phyloP scores from a whole-genome alignment of 2,329 filamentous ascomycete genomes.

The Cercospora sp. region DNA sequence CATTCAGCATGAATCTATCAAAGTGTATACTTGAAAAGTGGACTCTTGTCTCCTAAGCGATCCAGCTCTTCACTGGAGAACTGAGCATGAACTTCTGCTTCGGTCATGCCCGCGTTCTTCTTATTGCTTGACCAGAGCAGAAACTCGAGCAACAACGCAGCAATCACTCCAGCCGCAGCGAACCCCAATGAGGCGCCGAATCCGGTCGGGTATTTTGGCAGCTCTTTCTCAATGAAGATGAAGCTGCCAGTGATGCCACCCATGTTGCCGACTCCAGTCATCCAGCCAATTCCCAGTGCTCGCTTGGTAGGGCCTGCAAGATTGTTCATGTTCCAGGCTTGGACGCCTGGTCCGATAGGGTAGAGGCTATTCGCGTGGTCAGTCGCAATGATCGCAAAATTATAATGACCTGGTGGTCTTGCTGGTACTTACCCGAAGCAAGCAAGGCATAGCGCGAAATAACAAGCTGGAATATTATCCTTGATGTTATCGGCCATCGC shows the following conservation, averaged over 20 bases:
- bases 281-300: conserved; percentile 44
- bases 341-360: conserved; percentile 32
- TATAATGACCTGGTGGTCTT: not conserved
- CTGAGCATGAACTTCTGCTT: not conserved
- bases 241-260: conserved; percentile 46
- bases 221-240: conserved; percentile 42
- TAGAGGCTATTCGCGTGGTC: conserved; percentile 8
- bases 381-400: not conserved
- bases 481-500: conserved; percentile 26
- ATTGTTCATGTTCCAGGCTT: conserved; percentile 37
- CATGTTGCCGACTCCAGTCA: conserved; percentile 44
- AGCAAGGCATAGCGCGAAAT: conserved; percentile 33
- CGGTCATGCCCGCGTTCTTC: not conserved
- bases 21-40: not conserved
- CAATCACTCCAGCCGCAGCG: not conserved
- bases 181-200: conserved; percentile 31
- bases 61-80: not conserved
- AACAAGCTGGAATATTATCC: conserved; percentile 47
- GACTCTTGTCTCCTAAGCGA: not conserved
- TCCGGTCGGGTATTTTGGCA: conserved; percentile 40
- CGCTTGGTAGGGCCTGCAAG: conserved; percentile 39
- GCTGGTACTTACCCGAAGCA: conserved; percentile 23
- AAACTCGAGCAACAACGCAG: not conserved
- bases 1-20: not conserved
- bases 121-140: not conserved